phyloP scores from a whole-genome alignment of 2,329 filamentous ascomycete species.

The Xylariomycetidae sp. region DNA sequence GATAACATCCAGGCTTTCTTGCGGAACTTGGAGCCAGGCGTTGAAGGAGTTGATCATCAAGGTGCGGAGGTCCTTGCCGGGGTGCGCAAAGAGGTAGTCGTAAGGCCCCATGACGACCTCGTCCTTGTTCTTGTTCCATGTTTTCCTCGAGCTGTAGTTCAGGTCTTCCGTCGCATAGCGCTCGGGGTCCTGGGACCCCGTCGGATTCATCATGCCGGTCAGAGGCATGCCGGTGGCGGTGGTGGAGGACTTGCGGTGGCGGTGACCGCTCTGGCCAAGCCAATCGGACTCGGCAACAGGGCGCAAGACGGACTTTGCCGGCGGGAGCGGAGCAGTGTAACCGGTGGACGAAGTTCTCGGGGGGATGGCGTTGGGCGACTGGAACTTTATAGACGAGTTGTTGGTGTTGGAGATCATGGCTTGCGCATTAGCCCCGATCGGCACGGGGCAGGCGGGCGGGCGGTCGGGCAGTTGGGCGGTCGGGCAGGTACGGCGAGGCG shows the following conservation, averaged over 20 bases:
- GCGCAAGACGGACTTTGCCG: conserved; percentile 38
- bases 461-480: too few relatives aligned
- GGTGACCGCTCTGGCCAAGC: conserved; percentile 39
- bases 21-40: conserved; percentile 68
- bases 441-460: too few relatives aligned
- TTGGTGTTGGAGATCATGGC: conserved; percentile 15
- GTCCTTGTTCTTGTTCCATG: conserved; percentile 71
- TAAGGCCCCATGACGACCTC: conserved; percentile 71
- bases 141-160: conserved; percentile 41
- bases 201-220: conserved; percentile 33
- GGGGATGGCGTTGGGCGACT: conserved; percentile 63
- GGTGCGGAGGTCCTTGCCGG: conserved; percentile 78
- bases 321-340: conserved; percentile 29
- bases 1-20: conserved; percentile 64
- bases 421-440: too few relatives aligned
- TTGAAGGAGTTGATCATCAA: conserved; percentile 80
- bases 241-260: conserved; percentile 25
- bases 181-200: conserved; percentile 40
- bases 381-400: conserved; percentile 22
- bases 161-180: conserved; percentile 52
- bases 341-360: conserved; percentile 65
- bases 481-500: too few relatives aligned
- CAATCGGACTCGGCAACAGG: conserved; percentile 57
- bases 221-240: conserved; percentile 17
- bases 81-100: conserved; percentile 72